Conservation (phyloP, 495 filamentous ascomycete species). For the Penicillium daleae region DNA sequence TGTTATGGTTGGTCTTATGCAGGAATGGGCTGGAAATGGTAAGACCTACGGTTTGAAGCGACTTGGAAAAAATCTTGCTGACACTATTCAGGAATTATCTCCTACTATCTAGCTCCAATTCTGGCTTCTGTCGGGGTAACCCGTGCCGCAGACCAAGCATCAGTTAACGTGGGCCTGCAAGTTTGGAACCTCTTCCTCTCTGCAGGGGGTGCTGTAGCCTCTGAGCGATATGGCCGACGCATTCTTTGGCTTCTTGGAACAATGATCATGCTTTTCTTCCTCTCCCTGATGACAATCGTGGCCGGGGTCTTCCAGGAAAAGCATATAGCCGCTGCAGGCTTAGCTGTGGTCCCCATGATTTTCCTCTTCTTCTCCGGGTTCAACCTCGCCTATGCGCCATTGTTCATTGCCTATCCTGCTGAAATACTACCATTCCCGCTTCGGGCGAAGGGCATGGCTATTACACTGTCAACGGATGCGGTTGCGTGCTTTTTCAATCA, state of each 20-base stretch:
- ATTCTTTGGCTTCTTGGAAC: constrained; percentile 60
- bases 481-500: constrained; percentile 60
- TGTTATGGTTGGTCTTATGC: constrained; percentile 57
- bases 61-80: neutral
- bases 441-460: constrained; percentile 71
- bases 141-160: constrained; percentile 48
- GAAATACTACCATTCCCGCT: constrained; percentile 71
- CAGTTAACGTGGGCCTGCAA: constrained; percentile 30
- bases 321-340: constrained; percentile 48
- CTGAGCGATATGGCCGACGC: constrained; percentile 62
- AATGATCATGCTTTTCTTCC: constrained; percentile 57
- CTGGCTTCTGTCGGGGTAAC: constrained; percentile 59
- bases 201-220: constrained; percentile 54
- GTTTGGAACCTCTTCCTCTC: constrained; percentile 33
- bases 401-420: constrained; percentile 65
- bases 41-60: neutral
- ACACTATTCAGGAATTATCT: constrained; percentile 49
- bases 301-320: constrained; percentile 56
- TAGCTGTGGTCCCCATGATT: constrained; percentile 61
- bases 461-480: constrained; percentile 62
- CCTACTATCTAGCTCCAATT: constrained; percentile 60
- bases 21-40: constrained; percentile 71
- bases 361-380: constrained; percentile 62
- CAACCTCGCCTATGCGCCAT: constrained; percentile 61
- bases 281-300: constrained; percentile 57